Evolutionary conservation across 331 rosid species (phyloP).

Genomic region (Quercus lobata): DNA sequence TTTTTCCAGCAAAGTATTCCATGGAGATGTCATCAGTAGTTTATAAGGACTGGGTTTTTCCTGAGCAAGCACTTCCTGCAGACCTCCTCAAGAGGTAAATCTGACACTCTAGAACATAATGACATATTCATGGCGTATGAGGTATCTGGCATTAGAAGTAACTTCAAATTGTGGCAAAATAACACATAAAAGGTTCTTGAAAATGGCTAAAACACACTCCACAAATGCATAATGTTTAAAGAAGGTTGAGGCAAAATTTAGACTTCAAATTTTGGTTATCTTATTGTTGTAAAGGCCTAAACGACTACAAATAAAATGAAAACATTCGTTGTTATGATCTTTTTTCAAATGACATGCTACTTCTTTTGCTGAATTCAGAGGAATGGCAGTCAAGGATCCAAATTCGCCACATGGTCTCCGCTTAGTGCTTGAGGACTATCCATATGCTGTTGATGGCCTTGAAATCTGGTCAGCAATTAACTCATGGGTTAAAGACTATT

Average conservation of each 20-base stretch:
- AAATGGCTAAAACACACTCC: not conserved
- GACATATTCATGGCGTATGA: not conserved
- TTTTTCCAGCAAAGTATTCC: slow-evolving; percentile 61
- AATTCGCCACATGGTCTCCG: slow-evolving; percentile 50
- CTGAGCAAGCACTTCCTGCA: slow-evolving; percentile 69
- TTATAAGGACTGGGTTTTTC: slow-evolving; percentile 72
- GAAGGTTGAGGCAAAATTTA: not conserved
- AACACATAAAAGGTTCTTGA: too few relatives aligned
- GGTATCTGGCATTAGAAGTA: not conserved
- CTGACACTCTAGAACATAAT: not conserved
- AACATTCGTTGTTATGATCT: too few relatives aligned
- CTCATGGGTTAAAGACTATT: slow-evolving; percentile 74
- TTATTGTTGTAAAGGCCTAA: not conserved
- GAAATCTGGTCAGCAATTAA: slow-evolving; percentile 83
- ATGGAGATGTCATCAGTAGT: slow-evolving; percentile 65
- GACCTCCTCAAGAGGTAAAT: slow-evolving; percentile 77
- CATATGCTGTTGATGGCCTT: slow-evolving; percentile 83
- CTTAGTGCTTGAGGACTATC: slow-evolving; percentile 74
- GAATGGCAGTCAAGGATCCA: slow-evolving; percentile 67
- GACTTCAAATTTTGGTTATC: not conserved
- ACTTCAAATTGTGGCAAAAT: not conserved
- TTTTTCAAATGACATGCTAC: not conserved
- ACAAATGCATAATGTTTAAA: not conserved
- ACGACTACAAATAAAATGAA: too few relatives aligned
- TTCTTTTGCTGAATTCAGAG: slow-evolving; percentile 41